Evolutionary conservation across 495 filamentous ascomycete genomes (phyloP), one percentile per base, ranked within the genome.

Genomic region (Aspergillus campestris): DNA sequence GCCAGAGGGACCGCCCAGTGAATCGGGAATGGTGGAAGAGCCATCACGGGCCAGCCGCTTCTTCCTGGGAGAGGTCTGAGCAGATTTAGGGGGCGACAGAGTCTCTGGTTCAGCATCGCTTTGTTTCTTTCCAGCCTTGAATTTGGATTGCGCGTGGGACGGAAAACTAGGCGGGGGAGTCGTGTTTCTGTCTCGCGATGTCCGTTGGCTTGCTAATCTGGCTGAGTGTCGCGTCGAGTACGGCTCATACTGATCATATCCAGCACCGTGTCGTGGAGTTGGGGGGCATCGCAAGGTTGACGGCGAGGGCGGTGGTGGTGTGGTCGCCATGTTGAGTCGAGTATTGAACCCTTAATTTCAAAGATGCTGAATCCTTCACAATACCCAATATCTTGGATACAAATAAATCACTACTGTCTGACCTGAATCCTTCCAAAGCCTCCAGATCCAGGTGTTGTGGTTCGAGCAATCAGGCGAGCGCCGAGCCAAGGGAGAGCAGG

Each of bases 251-350:
- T 66, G 59, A 66, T 94, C 86, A 46, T 77, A 74, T 55, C 72
- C 80, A 40, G 76, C 59, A 38, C 85, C 85, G 66, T 82, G 78
- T 31, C 75, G 79, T 12, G 89, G 89, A 33, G 88, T 84, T 38
- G 79, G 71, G 38, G 89, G 89, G 33, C 83, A 82, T 46, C 74
- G 73, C 38, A 84, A 59, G 34, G 70, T 68, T 29, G 73, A 71
- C 33, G 73, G 67, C 32, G 73, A 71, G 32, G 73, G 67, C 34
- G 79, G 79, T 12, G 82, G 81, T 33, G 85, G 83, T 51, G 88
- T 88, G 35, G 80, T 66, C 51, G 80, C 67, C 77, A 82, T 82
- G 33, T 45, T 59, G 56, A 38, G 43, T 29, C 37, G 7, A 34
- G 36, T 47, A 10, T 46, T 39, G 9, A 28, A 31, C 13, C 18